Conservation (phyloP, 345 rosid species). For the Mangifera indica region DNA sequence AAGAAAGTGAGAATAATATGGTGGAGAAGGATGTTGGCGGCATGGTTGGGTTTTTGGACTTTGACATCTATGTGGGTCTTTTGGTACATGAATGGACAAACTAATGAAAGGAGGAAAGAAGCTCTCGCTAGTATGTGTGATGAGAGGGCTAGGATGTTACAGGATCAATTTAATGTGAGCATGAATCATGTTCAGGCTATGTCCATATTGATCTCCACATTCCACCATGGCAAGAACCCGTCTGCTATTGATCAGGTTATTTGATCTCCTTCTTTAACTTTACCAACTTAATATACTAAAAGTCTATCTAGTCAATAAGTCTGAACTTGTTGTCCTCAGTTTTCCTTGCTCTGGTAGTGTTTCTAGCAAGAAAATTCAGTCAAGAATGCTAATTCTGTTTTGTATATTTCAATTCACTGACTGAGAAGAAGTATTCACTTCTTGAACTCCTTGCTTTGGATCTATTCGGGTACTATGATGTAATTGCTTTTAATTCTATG, state of each 20-base stretch:
- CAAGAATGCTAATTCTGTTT: conserved; percentile 12
- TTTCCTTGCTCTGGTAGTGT: conserved; percentile 5
- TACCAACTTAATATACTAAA: neutral
- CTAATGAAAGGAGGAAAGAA: conserved; percentile 76
- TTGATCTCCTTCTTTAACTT: conserved; percentile 23
- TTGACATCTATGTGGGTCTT: conserved; percentile 50
- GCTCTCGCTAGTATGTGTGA: conserved; percentile 86
- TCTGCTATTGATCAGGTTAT: conserved; percentile 94
- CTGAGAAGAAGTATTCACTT: neutral
- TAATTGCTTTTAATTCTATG: neutral
- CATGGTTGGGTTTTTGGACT: conserved; percentile 63
- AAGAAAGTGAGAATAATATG: conserved; percentile 50
- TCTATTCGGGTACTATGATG: conserved; percentile 9
- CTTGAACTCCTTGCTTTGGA: conserved; percentile 10
- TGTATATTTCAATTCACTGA: conserved; percentile 8
- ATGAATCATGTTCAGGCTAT: conserved; percentile 97
- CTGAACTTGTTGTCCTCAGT: neutral
- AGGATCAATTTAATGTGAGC: conserved; percentile 98
- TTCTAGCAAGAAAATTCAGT: conserved; percentile 3
- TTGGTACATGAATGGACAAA: conserved; percentile 66
- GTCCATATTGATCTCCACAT: conserved; percentile 90
- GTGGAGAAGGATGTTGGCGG: conserved; percentile 59
- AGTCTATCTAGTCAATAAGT: conserved; percentile 13
- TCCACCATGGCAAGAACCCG: conserved; percentile 87
- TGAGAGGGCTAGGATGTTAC: conserved; percentile 96